These are phyloP conservation scores for Wickerhamiella shivajii DNA, from an alignment of 805 yeast genomes.

Conservation along the genomic window DNA sequence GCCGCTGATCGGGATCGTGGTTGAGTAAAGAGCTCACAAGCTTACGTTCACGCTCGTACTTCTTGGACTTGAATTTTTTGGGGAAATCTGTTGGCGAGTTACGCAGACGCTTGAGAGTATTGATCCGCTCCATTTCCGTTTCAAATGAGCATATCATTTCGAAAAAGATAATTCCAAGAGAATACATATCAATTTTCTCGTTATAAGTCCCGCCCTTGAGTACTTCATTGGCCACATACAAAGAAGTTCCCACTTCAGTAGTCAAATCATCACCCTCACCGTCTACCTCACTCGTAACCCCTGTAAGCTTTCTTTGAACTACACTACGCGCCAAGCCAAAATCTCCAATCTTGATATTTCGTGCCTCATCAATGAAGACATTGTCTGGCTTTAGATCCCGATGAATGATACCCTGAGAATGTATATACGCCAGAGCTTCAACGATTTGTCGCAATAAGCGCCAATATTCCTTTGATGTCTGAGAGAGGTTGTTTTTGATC, in stretches of 20 bases:
- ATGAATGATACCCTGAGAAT: constrained; percentile 88
- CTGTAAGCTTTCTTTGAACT: constrained; percentile 11
- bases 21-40: constrained; percentile 54
- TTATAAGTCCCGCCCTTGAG: constrained; percentile 47
- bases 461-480: constrained; percentile 74
- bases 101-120: constrained; percentile 53
- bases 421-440: constrained; percentile 86
- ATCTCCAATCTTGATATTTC: constrained; percentile 90
- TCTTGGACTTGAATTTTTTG: constrained; percentile 38
- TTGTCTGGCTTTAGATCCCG: constrained; percentile 93
- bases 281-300: constrained; percentile 4
- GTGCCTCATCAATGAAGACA: constrained; percentile 82
- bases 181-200: constrained; percentile 91
- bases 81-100: constrained; percentile 54
- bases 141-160: constrained; percentile 77
- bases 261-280: constrained; percentile 56
- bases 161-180: constrained; percentile 85
- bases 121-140: constrained; percentile 92
- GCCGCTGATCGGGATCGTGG: constrained; percentile 67
- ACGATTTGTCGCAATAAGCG: constrained; percentile 72
- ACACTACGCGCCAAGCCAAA: constrained; percentile 82
- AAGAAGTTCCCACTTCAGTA: constrained; percentile 84
- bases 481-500: constrained; percentile 60
- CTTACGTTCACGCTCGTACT: constrained; percentile 43
- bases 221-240: constrained; percentile 86